Base-by-base conservation (phyloP, 108 stramenopile genomes). In the Mediolabrus comicus region DNA sequence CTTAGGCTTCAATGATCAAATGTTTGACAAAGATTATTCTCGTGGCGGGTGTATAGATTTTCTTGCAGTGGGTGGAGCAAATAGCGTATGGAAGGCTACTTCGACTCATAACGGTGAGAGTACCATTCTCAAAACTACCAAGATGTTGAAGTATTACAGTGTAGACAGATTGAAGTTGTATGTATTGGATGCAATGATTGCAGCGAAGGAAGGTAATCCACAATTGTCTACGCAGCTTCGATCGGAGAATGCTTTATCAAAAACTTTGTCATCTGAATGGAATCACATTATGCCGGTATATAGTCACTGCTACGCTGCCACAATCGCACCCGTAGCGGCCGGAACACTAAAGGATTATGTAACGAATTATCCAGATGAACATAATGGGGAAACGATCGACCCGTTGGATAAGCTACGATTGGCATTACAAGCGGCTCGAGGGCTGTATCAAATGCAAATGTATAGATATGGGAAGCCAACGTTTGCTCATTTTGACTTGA, bases 301-400 rank as follows among this genome's bases (percentile, higher is more conserved):
- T 32, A 63, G 36, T 54, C 71, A 16, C 26, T 72, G 22, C 62
- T 43, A 26, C 49, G 53, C 14, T 62, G 62, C 49, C 34, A 53
- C 62, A 30, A 56, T 63, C 29, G 35, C 71, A 25, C 35, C 51
- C 25, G 33, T 72, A n/a, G 71, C 62, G 4, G 17, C 56, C 0
- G 61, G 53, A 9, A 35, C 71, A 35, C 38, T 72, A 16, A 38
- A 56, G 32, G 11, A 62, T 3, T 72, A 63, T 39, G 60, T 72
- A 1, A 27, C 13, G 2, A 32, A 53, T 12, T 41, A 61, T 62
- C 39, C 46, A 19, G 9, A 49, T 6, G n/a, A 49, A 16, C 28
- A 58, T 41, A 17, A 53, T 29, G 59, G 59, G 28, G 33, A 54
- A 8, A 12, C 29, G n/a, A 53, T 72, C 36, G 61, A 55, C 11